Conservation (phyloP, 139 green algal genomes). For the Chlorella sp. region DNA sequence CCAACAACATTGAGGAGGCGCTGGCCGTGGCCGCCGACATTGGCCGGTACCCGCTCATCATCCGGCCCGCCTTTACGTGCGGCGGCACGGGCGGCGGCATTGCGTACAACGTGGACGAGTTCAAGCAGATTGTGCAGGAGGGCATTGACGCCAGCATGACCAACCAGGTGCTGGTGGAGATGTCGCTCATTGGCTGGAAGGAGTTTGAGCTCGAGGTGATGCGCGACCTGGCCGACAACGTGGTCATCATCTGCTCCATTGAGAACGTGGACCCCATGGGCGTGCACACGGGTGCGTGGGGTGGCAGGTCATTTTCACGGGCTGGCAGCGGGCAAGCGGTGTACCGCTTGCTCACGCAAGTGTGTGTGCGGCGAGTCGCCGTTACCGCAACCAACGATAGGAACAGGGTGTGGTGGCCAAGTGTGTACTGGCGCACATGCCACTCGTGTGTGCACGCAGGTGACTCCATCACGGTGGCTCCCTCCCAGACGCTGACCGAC, state of each 20-base stretch:
- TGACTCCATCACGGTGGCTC: conserved; percentile 73
- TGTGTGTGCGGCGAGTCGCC: neutral
- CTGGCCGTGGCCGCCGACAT: conserved; percentile 56
- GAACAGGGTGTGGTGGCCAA: too few relatives aligned
- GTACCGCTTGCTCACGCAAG: neutral
- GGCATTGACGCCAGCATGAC: conserved; percentile 91
- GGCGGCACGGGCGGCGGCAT: conserved; percentile 96
- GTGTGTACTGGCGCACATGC: too few relatives aligned
- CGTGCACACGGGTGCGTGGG: conserved; percentile 84
- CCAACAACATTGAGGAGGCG: conserved; percentile 56
- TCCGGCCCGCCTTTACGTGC: conserved; percentile 97
- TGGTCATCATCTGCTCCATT: conserved; percentile 99
- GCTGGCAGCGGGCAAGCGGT: neutral
- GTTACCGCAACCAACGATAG: too few relatives aligned
- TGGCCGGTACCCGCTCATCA: conserved; percentile 90
- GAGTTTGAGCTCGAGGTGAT: conserved; percentile 96
- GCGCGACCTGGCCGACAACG: conserved; percentile 97
- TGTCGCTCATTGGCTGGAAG: conserved; percentile 97
- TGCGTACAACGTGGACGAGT: conserved; percentile 98
- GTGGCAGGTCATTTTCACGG: neutral
- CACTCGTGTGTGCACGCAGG: conserved; percentile 16
- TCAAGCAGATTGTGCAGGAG: conserved; percentile 73
- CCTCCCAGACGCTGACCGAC: conserved; percentile 84
- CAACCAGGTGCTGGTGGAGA: conserved; percentile 88
- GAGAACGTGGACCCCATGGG: conserved; percentile 99